phyloP scores from a whole-genome alignment of 225 moss, liverwort and hornwort species.

The Marchantia paleacea region DNA sequence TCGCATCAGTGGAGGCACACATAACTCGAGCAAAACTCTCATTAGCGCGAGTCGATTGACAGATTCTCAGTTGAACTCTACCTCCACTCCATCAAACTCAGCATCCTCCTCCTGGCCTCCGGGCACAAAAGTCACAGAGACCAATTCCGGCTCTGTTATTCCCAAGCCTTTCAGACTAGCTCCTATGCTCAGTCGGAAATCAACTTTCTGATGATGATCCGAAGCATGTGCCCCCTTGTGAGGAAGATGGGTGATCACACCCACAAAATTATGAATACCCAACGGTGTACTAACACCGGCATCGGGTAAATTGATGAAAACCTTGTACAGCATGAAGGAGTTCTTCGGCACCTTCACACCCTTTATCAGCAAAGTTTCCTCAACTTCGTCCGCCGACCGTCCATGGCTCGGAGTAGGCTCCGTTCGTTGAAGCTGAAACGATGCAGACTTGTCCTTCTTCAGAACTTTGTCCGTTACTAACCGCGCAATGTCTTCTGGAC shows the following conservation, averaged over 20 bases:
- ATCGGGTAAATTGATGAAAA: conserved; percentile 43
- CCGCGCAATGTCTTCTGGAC: neutral
- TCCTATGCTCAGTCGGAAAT: neutral
- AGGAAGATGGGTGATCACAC: neutral
- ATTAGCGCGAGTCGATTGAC: too few relatives aligned
- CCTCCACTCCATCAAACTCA: neutral
- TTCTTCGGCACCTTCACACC: conserved; percentile 30
- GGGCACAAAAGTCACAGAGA: neutral
- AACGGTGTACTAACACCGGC: conserved; percentile 21
- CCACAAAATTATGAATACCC: neutral
- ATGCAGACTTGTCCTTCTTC: neutral
- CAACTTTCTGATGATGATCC: too few relatives aligned
- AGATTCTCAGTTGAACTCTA: neutral
- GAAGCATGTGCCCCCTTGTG: neutral
- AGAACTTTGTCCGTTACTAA: neutral
- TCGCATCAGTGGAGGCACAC: too few relatives aligned
- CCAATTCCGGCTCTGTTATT: neutral
- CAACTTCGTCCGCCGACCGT: neutral
- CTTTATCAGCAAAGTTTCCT: conserved; percentile 40
- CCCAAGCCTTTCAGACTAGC: neutral
- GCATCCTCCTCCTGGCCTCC: neutral
- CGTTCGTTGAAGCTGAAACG: neutral
- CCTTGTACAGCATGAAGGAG: conserved; percentile 33
- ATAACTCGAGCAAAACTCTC: too few relatives aligned
- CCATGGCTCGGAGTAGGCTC: conserved; percentile 17